Evolutionary conservation across 345 rosid species (phyloP), one percentile per base, ranked within the genome.

Genomic region (Litchi chinensis): DNA sequence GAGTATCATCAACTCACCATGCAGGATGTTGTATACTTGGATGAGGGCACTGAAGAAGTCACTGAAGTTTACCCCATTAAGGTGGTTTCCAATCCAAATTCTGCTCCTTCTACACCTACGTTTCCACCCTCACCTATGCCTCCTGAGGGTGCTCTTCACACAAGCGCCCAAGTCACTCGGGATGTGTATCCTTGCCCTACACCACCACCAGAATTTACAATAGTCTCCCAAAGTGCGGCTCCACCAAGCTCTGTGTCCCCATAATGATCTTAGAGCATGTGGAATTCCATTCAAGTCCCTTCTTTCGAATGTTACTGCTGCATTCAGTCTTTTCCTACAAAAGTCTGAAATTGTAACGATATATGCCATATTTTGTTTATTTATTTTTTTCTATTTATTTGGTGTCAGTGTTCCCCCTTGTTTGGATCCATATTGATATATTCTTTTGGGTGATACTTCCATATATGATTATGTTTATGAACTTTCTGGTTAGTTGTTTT

Each of bases 1-100:
- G 99, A 96, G 82, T 96, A 92, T 81, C 98, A 93, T 74, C 99
- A 96, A 79, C 95, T 96, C 50, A 92, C 95, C 2, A 96, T 94
- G 99, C 99, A 96, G 74, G 97, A 94, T 84, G 94, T 96, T 63
- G 88, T 96, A 39, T 96, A 94, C 86, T 86, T 94, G 77, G 97
- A 96, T 57, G 98, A 96, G 86, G 86, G 85, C 69, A 86, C 87
- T 44, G 98, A 96, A 88, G 93, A 94, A 81, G 94, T 93, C 15
- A 87, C 91, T 16, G 97, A 95, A 89, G 95, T 95, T 28, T 90
- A 95, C 81, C 93, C 98, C 39, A 75, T 84, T 73, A 91, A 85
- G 81, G 85, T 84, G 37, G 81, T 90, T 73, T 79, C 90, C 59
- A 78, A 70, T 79, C 65, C 71, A 70, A 54, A 79, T 28, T 41